phyloP scores from a whole-genome alignment of 2,329 filamentous ascomycete genomes.

The Ophiocordyceps robertsii region DNA sequence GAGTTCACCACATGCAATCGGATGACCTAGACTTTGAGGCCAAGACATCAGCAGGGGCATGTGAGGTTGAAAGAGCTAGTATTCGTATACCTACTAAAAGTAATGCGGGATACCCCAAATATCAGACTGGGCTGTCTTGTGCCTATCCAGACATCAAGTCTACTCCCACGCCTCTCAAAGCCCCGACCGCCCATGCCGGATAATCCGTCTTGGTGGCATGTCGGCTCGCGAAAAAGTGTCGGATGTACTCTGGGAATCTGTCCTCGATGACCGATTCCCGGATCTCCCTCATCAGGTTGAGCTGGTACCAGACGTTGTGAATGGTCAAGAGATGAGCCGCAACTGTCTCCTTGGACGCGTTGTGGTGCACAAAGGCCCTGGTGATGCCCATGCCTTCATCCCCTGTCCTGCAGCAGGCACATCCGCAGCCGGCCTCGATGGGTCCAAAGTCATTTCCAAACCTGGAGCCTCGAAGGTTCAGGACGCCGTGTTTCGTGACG shows the following conservation, averaged over 20 bases:
- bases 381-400: slow-evolving; percentile 71
- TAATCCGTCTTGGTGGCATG: slow-evolving; percentile 53
- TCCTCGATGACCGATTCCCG: slow-evolving; percentile 73
- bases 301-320: slow-evolving; percentile 89
- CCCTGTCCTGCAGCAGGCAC: slow-evolving; percentile 57
- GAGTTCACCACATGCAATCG: too few relatives aligned
- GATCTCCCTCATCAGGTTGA: slow-evolving; percentile 66
- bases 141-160: slow-evolving; percentile 28
- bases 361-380: slow-evolving; percentile 80
- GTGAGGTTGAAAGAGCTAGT: too few relatives aligned
- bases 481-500: slow-evolving; percentile 64
- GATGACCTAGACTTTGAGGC: too few relatives aligned
- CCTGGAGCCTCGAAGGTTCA: slow-evolving; percentile 67
- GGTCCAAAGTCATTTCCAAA: slow-evolving; percentile 73
- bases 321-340: slow-evolving; percentile 77
- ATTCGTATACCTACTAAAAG: too few relatives aligned
- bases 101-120: too few relatives aligned
- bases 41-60: too few relatives aligned
- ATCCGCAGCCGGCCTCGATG: slow-evolving; percentile 72
- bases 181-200: slow-evolving; percentile 74
- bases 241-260: slow-evolving; percentile 64
- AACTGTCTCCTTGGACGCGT: slow-evolving; percentile 87
- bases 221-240: slow-evolving; percentile 61
- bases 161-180: slow-evolving; percentile 66
- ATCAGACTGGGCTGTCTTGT: too few relatives aligned